Evolutionary conservation across 1,284 basidiomycete genomes (phyloP).

Genomic region (Tilletia setariae): DNA sequence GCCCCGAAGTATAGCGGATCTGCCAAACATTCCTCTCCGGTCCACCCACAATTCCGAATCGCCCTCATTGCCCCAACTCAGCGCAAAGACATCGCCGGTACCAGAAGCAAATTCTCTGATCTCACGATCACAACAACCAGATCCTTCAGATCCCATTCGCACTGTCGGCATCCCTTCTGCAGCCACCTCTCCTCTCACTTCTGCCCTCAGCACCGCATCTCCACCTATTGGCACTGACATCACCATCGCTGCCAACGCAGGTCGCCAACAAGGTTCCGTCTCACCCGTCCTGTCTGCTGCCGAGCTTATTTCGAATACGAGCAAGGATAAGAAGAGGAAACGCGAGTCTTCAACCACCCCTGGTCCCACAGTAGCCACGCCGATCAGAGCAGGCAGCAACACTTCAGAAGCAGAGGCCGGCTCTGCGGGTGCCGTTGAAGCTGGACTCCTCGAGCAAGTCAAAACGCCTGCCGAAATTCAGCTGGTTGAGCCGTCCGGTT

Average conservation of each 20-base stretch:
- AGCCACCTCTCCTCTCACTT: conserved; percentile 2
- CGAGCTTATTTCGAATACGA: no score
- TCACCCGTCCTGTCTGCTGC: neutral
- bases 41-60: neutral
- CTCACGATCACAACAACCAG: neutral
- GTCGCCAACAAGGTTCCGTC: neutral
- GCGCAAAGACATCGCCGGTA: neutral
- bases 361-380: neutral
- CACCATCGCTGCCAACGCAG: no score
- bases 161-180: neutral
- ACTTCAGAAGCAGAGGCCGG: neutral
- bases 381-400: neutral
- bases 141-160: neutral
- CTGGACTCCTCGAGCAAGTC: neutral
- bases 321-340: conserved; percentile 11
- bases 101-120: neutral
- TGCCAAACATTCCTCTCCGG: conserved; percentile 7
- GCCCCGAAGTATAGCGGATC: conserved; percentile 4
- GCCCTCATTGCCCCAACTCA: neutral
- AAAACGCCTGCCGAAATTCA: no score
- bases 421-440: neutral
- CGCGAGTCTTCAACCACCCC: neutral
- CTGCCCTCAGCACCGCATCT: neutral
- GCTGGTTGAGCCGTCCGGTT: no score
- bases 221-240: neutral